phyloP scores from a whole-genome alignment of 208 protist genomes.

The Leishmania major region DNA sequence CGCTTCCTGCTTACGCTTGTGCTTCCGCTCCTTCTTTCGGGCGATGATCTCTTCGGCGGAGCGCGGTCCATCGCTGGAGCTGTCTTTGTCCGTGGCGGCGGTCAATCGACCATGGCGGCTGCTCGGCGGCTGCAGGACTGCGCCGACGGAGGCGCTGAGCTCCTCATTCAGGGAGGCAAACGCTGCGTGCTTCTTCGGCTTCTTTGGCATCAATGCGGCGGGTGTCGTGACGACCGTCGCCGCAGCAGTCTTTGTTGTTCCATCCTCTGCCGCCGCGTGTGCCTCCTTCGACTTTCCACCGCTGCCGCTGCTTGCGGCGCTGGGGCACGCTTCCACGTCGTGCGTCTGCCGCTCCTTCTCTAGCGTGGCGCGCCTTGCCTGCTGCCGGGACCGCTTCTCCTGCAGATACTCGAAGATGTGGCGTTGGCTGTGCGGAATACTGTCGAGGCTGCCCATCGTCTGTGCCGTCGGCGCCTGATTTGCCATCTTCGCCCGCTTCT shows the following conservation, averaged over 20 bases:
- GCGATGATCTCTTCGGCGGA: conserved; percentile 69
- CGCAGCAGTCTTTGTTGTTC: neutral
- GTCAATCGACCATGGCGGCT: neutral
- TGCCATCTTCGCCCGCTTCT: conserved; percentile 63
- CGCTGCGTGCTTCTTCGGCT: conserved; percentile 10
- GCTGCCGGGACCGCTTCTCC: conserved; percentile 38
- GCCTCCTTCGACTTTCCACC: neutral
- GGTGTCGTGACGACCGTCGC: neutral
- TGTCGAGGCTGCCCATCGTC: conserved; percentile 45
- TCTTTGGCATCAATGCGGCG: neutral
- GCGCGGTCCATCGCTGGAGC: conserved; percentile 9
- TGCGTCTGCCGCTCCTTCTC: conserved; percentile 10
- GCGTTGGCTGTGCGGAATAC: conserved; percentile 68
- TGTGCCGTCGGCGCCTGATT: conserved; percentile 73
- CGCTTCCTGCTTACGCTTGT: conserved; percentile 63
- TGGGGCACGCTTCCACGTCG: neutral
- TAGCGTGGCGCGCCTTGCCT: conserved; percentile 31
- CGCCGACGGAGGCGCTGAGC: conserved; percentile 31
- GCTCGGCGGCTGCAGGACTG: conserved; percentile 13
- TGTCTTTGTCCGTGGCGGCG: neutral
- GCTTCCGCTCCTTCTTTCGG: conserved; percentile 84
- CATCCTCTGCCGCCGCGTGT: neutral
- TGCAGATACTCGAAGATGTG: conserved; percentile 66
- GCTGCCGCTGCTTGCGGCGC: neutral
- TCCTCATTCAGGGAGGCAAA: conserved; percentile 46